phyloP scores from a whole-genome alignment of 805 yeast species.

The Candida ortonii region DNA sequence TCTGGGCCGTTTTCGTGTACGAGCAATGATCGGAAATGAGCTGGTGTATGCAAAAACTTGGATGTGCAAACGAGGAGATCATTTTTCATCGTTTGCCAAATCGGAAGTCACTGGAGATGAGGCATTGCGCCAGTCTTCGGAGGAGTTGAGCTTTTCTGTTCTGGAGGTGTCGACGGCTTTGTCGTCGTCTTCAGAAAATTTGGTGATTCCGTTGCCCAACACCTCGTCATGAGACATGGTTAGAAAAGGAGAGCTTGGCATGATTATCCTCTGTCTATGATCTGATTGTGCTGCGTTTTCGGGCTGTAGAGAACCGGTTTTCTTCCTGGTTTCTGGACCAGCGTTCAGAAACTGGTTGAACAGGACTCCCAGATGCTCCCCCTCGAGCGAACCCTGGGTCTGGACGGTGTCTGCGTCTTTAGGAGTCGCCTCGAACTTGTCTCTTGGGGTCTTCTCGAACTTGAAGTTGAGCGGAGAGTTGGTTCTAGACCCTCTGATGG shows the following conservation, averaged over 20 bases:
- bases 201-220: too few species aligned
- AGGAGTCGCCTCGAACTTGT: slow-evolving; percentile 25
- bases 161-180: slow-evolving; percentile 22
- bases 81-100: slow-evolving; percentile 14
- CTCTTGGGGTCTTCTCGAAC: slow-evolving; percentile 32
- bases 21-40: too few species aligned
- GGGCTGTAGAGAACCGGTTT: too few species aligned
- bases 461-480: slow-evolving; percentile 18
- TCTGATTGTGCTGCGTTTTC: too few species aligned
- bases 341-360: slow-evolving; percentile 9
- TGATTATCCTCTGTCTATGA: slow-evolving; percentile 18
- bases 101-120: slow-evolving; percentile 31
- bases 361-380: slow-evolving; percentile 12
- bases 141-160: slow-evolving; percentile 21
- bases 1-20: too few species aligned
- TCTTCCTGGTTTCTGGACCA: slow-evolving; percentile 3
- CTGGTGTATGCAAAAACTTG: too few species aligned
- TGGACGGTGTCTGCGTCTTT: slow-evolving; percentile 29
- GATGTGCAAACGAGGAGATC: too few species aligned
- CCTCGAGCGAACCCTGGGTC: slow-evolving; percentile 21
- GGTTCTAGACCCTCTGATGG: slow-evolving; percentile 9
- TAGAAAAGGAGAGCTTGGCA: slow-evolving; percentile 36
- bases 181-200: slow-evolving; percentile 15
- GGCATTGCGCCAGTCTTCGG: slow-evolving; percentile 21
- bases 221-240: slow-evolving; percentile 15